phyloP scores from a whole-genome alignment of 352 stramenopile genomes.

The Halophytophthora polymorphica region DNA sequence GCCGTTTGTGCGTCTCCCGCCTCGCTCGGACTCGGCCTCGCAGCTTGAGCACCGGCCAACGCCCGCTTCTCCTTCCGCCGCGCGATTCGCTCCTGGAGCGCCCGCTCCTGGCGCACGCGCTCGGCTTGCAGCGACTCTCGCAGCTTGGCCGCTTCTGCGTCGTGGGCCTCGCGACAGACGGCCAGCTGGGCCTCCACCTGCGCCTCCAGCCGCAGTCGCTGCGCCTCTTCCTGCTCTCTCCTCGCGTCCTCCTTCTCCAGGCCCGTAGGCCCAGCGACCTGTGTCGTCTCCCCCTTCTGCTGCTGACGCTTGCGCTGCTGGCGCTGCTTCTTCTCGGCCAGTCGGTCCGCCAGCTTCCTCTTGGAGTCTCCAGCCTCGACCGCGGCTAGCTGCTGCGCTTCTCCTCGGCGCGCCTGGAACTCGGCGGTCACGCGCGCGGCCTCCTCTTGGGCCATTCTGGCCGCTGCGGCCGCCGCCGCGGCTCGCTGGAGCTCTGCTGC shows the following conservation, averaged over 20 bases:
- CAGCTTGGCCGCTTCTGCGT: slow-evolving; percentile 26
- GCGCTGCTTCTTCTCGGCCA: slow-evolving; percentile 55
- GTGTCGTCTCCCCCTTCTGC: slow-evolving; percentile 3
- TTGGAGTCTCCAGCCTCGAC: slow-evolving; percentile 45
- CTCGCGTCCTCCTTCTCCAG: background rate
- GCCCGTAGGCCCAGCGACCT: background rate
- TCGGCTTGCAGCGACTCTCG: slow-evolving; percentile 28
- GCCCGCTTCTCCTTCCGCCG: slow-evolving; percentile 41
- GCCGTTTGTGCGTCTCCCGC: slow-evolving; percentile 8
- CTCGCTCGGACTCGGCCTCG: background rate
- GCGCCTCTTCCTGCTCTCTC: slow-evolving; percentile 15
- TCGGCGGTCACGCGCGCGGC: slow-evolving; percentile 51
- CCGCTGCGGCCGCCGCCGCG: slow-evolving; percentile 25
- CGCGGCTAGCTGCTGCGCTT: slow-evolving; percentile 35
- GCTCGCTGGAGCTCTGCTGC: slow-evolving; percentile 27
- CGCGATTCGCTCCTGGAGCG: slow-evolving; percentile 52
- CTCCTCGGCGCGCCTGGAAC: slow-evolving; percentile 47
- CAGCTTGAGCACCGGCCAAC: slow-evolving; percentile 4
- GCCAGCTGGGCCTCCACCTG: slow-evolving; percentile 27
- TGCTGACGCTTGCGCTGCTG: slow-evolving; percentile 18
- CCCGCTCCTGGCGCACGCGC: slow-evolving; percentile 47
- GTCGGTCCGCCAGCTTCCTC: slow-evolving; percentile 58
- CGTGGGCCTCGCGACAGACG: slow-evolving; percentile 25
- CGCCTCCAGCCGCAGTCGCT: slow-evolving; percentile 19
- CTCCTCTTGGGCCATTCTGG: slow-evolving; percentile 48